Evolutionary conservation across 2,329 filamentous ascomycete genomes (phyloP).

Genomic region (Gremmenia infestans): DNA sequence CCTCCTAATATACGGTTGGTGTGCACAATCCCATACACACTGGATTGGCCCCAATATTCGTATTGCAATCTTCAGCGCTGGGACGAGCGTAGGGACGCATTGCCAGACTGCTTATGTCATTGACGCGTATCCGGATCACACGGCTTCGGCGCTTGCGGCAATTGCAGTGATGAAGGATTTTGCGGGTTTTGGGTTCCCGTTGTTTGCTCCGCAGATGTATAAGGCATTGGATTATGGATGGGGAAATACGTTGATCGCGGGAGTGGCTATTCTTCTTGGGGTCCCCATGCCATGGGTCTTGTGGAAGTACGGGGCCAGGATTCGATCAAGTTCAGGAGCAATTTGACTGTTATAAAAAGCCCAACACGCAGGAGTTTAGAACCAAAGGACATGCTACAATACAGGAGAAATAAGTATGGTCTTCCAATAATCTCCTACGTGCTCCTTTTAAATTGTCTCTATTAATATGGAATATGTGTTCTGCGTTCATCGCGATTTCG

Average conservation of each 20-base stretch:
- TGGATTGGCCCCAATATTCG: slow-evolving; percentile 54
- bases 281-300: slow-evolving; percentile 40
- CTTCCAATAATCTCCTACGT: too few relatives aligned
- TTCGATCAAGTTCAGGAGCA: slow-evolving; percentile 20
- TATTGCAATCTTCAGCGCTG: slow-evolving; percentile 44
- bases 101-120: slow-evolving; percentile 43
- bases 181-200: slow-evolving; percentile 13
- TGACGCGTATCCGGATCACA: slow-evolving; percentile 37
- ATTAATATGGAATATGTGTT: too few relatives aligned
- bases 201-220: slow-evolving; percentile 12
- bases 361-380: too few relatives aligned
- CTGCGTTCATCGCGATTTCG: too few relatives aligned
- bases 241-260: slow-evolving; percentile 39
- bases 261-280: slow-evolving; percentile 47
- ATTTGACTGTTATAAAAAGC: too few relatives aligned
- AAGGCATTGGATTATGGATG: slow-evolving; percentile 38
- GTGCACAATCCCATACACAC: slow-evolving; percentile 42
- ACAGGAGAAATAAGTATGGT: too few relatives aligned
- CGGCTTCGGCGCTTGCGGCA: slow-evolving; percentile 35
- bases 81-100: slow-evolving; percentile 30
- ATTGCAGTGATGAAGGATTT: slow-evolving; percentile 7
- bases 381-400: too few relatives aligned
- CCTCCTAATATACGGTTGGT: slow-evolving; percentile 53
- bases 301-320: slow-evolving; percentile 32
- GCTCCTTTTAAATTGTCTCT: too few relatives aligned